Conservation (phyloP, 2,329 filamentous ascomycete species). For the Ceratocystis alfenasii region DNA sequence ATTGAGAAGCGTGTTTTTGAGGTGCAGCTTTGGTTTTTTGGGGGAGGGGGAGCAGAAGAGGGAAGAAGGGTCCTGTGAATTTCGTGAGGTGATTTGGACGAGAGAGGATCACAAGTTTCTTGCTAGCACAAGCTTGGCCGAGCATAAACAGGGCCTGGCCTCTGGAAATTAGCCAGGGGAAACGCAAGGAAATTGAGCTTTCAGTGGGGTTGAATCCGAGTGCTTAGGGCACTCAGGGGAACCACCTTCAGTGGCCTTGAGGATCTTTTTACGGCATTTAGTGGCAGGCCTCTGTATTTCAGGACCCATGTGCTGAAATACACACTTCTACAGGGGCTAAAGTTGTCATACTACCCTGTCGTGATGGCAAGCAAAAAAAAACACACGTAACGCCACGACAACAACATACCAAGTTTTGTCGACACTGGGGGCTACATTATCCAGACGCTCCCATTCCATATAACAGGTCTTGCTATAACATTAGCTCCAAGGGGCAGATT, state of each 20-base stretch:
- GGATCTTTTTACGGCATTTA: too few relatives aligned
- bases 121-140: background rate
- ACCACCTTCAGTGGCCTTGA: too few relatives aligned
- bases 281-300: background rate
- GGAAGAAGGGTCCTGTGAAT: background rate
- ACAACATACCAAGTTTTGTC: background rate
- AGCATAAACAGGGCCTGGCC: background rate
- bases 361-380: slow-evolving; percentile 8
- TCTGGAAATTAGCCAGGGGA: slow-evolving; percentile 11
- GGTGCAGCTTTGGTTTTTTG: background rate
- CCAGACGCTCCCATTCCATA: background rate
- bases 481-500: background rate
- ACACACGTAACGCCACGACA: background rate
- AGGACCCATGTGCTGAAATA: background rate
- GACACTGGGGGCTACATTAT: background rate
- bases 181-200: background rate
- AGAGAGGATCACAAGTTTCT: background rate
- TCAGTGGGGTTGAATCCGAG: background rate
- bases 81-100: slow-evolving; percentile 3
- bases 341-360: slow-evolving; percentile 1
- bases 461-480: background rate
- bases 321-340: background rate
- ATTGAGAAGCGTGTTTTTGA: background rate
- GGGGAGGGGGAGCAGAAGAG: background rate
- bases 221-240: background rate